Evolutionary conservation across 2,329 filamentous ascomycete genomes (phyloP), one percentile per base, ranked within the genome.

Genomic region (Sclerotinia sclerotiorum): DNA sequence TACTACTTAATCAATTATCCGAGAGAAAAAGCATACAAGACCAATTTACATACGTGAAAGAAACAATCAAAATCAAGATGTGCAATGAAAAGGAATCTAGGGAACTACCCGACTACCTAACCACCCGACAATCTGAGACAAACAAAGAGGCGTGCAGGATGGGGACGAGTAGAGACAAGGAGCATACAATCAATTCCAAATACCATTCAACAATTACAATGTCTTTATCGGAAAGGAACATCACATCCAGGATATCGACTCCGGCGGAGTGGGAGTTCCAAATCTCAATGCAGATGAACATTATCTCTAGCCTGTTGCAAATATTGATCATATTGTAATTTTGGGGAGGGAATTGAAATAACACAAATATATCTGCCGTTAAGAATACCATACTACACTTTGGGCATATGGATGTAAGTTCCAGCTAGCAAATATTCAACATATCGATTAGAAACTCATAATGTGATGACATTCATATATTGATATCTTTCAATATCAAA

Each of bases 101-200:
- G 29, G 52, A 11, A 8, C 17, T n/a, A 55, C 10, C 29, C 19
- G 5, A 17, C 39, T 42, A 17, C 13, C 39, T 42, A 3, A 39
- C 7, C 11, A 39, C 39, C 11, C 39, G 13, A 55, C 10, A 35
- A 55, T 4, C 29, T n/a, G 29, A 11, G 19, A 55, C 52, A 55
- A 21, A n/a, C 49, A 5, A 32, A 3, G 52, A 32, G 27, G 29
- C 29, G 19, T n/a, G 52, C 52, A 35, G 29, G 52, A 55, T 55
- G 52, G 52, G 52, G 52, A 55, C 27, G 52, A 35, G 52, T 55
- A 35, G 32, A n/a, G 52, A 35, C 52, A 55, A 32, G 52, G 52
- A 19, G 19, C 5, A 21, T 13, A n/a, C 21, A 35, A 55, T 35
- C 21, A 35, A 55, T 35, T 21, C 29, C 27, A 55, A 35, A 17